phyloP scores from a whole-genome alignment of 345 rosid species.

The Sonneratia alba region DNA sequence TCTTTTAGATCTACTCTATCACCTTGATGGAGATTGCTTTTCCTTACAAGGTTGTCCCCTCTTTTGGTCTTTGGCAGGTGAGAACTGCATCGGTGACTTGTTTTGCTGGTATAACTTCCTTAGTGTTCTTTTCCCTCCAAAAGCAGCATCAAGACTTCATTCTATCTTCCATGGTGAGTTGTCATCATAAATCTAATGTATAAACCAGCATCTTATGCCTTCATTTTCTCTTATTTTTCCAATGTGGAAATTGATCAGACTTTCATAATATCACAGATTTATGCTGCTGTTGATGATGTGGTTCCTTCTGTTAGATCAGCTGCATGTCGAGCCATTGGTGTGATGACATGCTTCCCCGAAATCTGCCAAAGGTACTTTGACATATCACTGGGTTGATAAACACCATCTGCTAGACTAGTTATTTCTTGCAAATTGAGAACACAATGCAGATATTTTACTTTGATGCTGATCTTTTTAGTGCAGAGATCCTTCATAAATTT shows the following conservation, averaged over 20 bases:
- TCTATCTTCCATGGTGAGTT: slow-evolving; percentile 60
- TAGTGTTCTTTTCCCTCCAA: slow-evolving; percentile 48
- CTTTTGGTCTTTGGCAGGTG: slow-evolving; percentile 35
- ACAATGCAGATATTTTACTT: slow-evolving; percentile 19
- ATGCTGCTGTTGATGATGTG: slow-evolving; percentile 55
- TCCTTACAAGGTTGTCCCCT: neutral
- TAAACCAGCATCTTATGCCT: slow-evolving; percentile 4
- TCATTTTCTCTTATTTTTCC: slow-evolving; percentile 5
- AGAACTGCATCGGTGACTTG: slow-evolving; percentile 78
- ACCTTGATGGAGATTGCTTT: neutral
- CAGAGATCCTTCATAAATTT: slow-evolving; percentile 62
- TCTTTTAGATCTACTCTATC: neutral
- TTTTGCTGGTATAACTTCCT: slow-evolving; percentile 89
- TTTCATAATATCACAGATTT: slow-evolving; percentile 33
- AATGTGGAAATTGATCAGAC: slow-evolving; percentile 5
- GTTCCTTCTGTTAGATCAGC: slow-evolving; percentile 84
- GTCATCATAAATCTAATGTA: neutral
- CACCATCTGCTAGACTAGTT: slow-evolving; percentile 7
- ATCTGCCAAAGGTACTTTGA: slow-evolving; percentile 48
- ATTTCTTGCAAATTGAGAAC: slow-evolving; percentile 7
- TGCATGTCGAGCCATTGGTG: slow-evolving; percentile 96
- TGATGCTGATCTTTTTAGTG: slow-evolving; percentile 48
- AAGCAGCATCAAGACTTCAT: slow-evolving; percentile 52
- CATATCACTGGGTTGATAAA: slow-evolving; percentile 3
- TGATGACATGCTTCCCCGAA: slow-evolving; percentile 70